A percentile compares a stretch with the other conserved stretches of the same genome.
Conservation (phyloP, 176 grass and related monocot genomes). For the Typha latifolia region DNA sequence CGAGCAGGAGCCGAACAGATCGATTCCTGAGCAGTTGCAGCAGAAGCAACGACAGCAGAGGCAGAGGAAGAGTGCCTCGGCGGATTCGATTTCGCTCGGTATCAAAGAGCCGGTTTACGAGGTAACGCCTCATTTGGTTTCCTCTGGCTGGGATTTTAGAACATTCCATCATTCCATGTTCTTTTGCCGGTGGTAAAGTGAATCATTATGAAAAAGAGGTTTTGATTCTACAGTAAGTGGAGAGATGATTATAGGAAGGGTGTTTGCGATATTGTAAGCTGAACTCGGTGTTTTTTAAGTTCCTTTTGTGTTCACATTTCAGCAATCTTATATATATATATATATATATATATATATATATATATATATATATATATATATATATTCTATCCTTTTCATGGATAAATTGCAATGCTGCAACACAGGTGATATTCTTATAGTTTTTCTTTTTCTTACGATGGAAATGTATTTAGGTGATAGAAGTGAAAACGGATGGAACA, state of each 20-base stretch:
- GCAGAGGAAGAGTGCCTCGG: conserved; percentile 8
- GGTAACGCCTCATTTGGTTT: conserved; percentile 22
- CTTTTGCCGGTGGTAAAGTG: too few relatives aligned
- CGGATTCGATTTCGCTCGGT: conserved; percentile 66
- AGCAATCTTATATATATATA: too few relatives aligned
- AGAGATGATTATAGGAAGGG: too few relatives aligned
- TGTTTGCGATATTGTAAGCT: neutral
- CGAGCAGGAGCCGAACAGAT: neutral
- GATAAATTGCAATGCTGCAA: too few relatives aligned
- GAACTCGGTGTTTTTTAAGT: neutral
- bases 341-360: too few relatives aligned
- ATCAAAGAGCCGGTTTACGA: conserved; percentile 89
- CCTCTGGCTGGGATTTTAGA: neutral
- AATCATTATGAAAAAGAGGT: too few relatives aligned
- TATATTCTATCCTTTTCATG: too few relatives aligned
- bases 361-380: too few relatives aligned
- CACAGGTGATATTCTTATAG: too few relatives aligned
- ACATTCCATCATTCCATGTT: too few relatives aligned
- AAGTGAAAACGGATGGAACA: conserved; percentile 71
- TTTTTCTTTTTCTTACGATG: neutral
- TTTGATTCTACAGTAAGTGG: too few relatives aligned
- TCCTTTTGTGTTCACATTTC: too few relatives aligned
- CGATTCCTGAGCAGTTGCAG: neutral
- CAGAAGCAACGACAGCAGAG: neutral
- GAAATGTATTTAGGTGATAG: conserved; percentile 49